These are phyloP conservation scores for Pythium volutum DNA, from an alignment of 352 stramenopile species.

Conservation along the genomic window DNA sequence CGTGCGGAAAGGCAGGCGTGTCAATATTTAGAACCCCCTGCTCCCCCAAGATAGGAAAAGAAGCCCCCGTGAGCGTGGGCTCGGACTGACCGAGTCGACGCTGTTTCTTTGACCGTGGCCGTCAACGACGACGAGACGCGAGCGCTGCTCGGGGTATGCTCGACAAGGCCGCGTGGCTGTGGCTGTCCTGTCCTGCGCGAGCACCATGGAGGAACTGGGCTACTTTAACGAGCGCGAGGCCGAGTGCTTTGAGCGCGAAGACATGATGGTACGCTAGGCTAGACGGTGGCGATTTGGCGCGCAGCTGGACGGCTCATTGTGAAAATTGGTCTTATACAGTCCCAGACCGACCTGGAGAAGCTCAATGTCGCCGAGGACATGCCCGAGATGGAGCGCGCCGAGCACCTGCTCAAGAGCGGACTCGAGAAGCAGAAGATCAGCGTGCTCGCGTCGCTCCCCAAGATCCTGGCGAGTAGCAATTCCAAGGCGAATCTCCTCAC, in stretches of 20 bases:
- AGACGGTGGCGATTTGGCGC: not conserved
- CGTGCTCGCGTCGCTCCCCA: slow-evolving; percentile 61
- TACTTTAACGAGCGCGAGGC: slow-evolving; percentile 85
- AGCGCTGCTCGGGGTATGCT: slow-evolving; percentile 37
- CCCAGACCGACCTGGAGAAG: slow-evolving; percentile 78
- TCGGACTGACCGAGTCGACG: not conserved
- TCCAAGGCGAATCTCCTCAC: slow-evolving; percentile 62
- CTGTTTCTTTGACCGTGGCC: slow-evolving; percentile 11
- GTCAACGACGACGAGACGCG: not conserved
- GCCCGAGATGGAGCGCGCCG: slow-evolving; percentile 71
- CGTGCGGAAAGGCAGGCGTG: not conserved
- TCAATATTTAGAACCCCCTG: slow-evolving; percentile 17
- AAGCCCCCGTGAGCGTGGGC: not conserved
- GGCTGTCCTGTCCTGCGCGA: not conserved
- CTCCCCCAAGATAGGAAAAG: slow-evolving; percentile 16
- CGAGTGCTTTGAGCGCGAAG: slow-evolving; percentile 82
- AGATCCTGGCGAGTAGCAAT: slow-evolving; percentile 70
- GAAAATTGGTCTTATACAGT: slow-evolving; percentile 41
- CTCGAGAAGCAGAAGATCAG: slow-evolving; percentile 83
- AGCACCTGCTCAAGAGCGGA: slow-evolving; percentile 72
- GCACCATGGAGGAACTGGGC: slow-evolving; percentile 70
- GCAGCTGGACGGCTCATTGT: not conserved
- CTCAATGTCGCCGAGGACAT: slow-evolving; percentile 85
- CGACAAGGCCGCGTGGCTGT: slow-evolving; percentile 21
- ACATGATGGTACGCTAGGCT: slow-evolving; percentile 49